Evolutionary conservation across 1,139 yeast species (phyloP).

Genomic region (Pneumocystis murina): DNA sequence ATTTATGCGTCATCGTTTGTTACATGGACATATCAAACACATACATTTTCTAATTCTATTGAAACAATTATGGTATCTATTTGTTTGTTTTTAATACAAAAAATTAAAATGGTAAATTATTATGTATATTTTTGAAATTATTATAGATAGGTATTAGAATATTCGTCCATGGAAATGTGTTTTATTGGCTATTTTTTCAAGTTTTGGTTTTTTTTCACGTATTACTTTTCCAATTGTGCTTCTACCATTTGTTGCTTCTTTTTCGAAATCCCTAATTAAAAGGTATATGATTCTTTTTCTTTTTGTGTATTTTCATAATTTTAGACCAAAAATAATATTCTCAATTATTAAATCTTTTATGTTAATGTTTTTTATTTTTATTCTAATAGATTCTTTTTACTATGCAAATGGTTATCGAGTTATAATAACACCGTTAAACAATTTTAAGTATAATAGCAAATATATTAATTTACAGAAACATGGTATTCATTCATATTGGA

Average conservation of each 20-base stretch:
- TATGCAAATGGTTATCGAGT: conserved; percentile 18
- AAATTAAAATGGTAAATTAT: conserved; percentile 14
- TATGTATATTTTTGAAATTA: not conserved
- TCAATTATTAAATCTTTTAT: not conserved
- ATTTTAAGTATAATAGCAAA: conserved; percentile 51
- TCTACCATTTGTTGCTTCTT: conserved; percentile 38
- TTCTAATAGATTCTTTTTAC: conserved; percentile 1
- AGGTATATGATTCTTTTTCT: conserved; percentile 14
- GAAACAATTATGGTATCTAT: conserved; percentile 56
- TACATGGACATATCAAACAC: conserved; percentile 68
- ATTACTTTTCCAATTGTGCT: conserved; percentile 70
- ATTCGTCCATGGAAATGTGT: conserved; percentile 14
- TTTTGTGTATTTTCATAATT: conserved; percentile 18
- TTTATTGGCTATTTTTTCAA: conserved; percentile 35
- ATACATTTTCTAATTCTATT: conserved; percentile 72
- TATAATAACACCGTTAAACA: conserved; percentile 63
- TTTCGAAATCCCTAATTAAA: conserved; percentile 28
- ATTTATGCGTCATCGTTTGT: conserved; percentile 31
- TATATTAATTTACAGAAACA: conserved; percentile 50
- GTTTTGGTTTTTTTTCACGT: conserved; percentile 69
- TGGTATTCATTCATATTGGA: conserved; percentile 68
- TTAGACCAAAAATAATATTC: conserved; percentile 9
- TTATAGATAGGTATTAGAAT: not conserved
- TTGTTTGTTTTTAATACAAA: conserved; percentile 32
- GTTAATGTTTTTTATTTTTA: not conserved